phyloP scores from a whole-genome alignment of 78 protist species.

The Neovahlkampfia damariscottae region DNA sequence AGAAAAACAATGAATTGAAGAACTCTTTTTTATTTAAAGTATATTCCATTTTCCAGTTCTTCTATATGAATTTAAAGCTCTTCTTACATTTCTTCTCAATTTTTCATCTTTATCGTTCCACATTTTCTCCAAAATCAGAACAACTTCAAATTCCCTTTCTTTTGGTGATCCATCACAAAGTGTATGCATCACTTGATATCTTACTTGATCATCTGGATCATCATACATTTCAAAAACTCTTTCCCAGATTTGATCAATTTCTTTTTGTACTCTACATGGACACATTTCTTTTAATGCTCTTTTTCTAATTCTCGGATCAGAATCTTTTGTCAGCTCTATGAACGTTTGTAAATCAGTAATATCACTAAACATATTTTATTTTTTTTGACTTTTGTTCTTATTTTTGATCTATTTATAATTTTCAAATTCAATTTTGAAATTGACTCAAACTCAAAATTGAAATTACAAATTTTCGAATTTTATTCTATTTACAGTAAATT shows the following conservation, averaged over 20 bases:
- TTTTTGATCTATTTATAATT: too few relatives aligned
- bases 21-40: too few relatives aligned
- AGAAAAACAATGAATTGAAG: too few relatives aligned
- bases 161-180: neutral
- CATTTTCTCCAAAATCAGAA: neutral
- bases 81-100: neutral
- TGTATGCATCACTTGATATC: neutral
- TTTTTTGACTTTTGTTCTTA: too few relatives aligned
- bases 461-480: too few relatives aligned
- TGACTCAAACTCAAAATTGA: too few relatives aligned
- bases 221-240: neutral
- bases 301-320: too few relatives aligned
- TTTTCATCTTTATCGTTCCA: neutral
- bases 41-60: conserved; percentile 1
- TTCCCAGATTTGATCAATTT: neutral
- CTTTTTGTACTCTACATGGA: neutral
- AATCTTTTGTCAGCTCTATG: too few relatives aligned
- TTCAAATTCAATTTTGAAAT: too few relatives aligned
- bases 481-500: too few relatives aligned
- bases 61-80: neutral
- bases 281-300: neutral
- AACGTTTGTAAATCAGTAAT: too few relatives aligned
- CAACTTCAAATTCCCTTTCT: neutral
- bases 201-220: neutral
- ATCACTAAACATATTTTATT: too few relatives aligned